These are phyloP conservation scores for Pilasporangium apinafurcum DNA, from an alignment of 352 stramenopile species.

Conservation along the genomic window DNA sequence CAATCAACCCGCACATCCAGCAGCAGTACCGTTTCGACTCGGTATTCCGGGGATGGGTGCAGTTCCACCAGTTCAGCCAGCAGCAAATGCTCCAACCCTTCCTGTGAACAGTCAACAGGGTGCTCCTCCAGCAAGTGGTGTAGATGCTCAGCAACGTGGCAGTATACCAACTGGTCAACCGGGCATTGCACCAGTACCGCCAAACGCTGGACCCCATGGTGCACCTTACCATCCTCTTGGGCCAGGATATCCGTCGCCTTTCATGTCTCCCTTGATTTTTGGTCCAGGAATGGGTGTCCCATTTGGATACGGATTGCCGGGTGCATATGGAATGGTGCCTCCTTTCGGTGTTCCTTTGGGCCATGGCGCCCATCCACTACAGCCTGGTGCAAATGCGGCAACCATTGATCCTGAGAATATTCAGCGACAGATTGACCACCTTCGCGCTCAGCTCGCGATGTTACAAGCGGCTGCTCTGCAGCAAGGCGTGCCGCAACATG, in stretches of 20 bases:
- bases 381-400: slow-evolving; percentile 13
- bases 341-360: slow-evolving; percentile 37
- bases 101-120: no score
- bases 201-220: slow-evolving; percentile 5
- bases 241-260: slow-evolving; percentile 34
- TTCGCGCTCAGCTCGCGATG: slow-evolving; percentile 41
- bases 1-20: slow-evolving; percentile 14
- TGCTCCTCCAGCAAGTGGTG: not conserved
- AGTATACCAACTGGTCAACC: not conserved
- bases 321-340: slow-evolving; percentile 45
- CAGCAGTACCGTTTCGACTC: slow-evolving; percentile 16
- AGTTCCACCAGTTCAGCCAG: slow-evolving; percentile 9
- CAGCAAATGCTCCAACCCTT: not conserved
- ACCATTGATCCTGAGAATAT: slow-evolving; percentile 38
- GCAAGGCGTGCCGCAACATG: slow-evolving; percentile 6
- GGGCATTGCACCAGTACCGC: not conserved
- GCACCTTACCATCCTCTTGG: slow-evolving; percentile 18
- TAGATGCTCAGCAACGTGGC: not conserved
- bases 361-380: slow-evolving; percentile 13
- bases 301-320: slow-evolving; percentile 50
- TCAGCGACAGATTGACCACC: slow-evolving; percentile 43
- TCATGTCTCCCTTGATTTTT: slow-evolving; percentile 61
- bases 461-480: slow-evolving; percentile 31
- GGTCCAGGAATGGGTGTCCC: slow-evolving; percentile 24
- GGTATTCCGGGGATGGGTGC: slow-evolving; percentile 10